These are phyloP conservation scores for Hysterangium stoloniferum DNA, from an alignment of 768 basidiomycete genomes.

Conservation along the genomic window DNA sequence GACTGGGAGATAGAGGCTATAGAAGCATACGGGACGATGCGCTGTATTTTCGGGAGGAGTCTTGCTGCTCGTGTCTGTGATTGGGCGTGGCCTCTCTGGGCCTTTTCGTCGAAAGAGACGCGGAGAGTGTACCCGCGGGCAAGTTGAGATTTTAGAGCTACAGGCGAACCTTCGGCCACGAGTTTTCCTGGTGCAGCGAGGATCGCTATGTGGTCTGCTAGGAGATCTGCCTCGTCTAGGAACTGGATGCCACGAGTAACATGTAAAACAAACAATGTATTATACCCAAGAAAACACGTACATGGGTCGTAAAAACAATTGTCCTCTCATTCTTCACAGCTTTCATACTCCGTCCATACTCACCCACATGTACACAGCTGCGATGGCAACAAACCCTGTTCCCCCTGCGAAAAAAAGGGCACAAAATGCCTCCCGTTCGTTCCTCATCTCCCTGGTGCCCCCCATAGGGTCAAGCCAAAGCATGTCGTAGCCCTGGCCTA, in stretches of 20 bases:
- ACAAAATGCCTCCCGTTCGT: no score
- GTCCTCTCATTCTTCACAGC: conserved; percentile 57
- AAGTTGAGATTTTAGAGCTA: conserved; percentile 59
- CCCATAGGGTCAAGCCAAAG: no score
- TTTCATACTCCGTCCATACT: conserved; percentile 60
- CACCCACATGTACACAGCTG: no score
- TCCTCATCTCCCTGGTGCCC: no score
- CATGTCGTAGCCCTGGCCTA: no score
- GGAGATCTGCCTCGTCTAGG: conserved; percentile 71
- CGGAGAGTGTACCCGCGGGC: conserved; percentile 67
- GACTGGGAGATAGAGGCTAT: conserved; percentile 36
- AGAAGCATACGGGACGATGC: conserved; percentile 38
- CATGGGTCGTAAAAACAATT: conserved; percentile 75
- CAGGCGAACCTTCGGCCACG: conserved; percentile 66
- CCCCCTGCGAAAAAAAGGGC: no score
- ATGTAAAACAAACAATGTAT: neutral
- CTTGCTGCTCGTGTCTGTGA: conserved; percentile 20
- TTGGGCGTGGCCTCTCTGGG: no score
- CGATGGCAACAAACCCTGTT: no score
- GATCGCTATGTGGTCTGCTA: conserved; percentile 71
- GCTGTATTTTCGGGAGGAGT: conserved; percentile 36
- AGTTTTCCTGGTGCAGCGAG: conserved; percentile 69
- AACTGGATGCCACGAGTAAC: conserved; percentile 34
- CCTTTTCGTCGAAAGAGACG: conserved; percentile 35
- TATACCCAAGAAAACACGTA: conserved; percentile 29